phyloP scores from a whole-genome alignment of 2,329 filamentous ascomycete species.

The Penicillium janthinellum region DNA sequence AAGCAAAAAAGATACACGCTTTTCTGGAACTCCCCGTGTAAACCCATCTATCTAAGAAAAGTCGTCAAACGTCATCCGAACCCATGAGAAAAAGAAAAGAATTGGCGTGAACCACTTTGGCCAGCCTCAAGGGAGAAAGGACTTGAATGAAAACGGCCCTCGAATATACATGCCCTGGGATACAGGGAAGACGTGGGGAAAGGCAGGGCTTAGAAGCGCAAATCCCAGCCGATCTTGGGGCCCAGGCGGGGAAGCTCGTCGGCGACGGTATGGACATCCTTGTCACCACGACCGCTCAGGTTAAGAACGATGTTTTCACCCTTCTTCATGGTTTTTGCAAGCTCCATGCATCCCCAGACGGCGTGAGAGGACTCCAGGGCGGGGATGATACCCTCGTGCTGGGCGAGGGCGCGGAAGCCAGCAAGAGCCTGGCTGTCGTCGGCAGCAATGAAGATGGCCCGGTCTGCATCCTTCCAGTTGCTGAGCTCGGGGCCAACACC shows the following conservation, averaged over 20 bases:
- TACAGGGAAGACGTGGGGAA: too few relatives aligned
- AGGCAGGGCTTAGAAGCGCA: constrained; percentile 52
- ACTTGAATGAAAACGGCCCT: background rate
- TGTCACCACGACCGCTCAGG: constrained; percentile 89
- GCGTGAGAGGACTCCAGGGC: constrained; percentile 93
- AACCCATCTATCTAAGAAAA: constrained; percentile 4
- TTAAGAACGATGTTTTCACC: constrained; percentile 92
- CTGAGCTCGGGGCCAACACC: constrained; percentile 92
- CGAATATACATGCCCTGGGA: background rate
- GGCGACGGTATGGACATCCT: constrained; percentile 97
- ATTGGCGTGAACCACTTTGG: background rate
- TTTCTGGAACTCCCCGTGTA: constrained; percentile 11
- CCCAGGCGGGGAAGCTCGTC: constrained; percentile 88
- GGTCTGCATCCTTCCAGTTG: constrained; percentile 85
- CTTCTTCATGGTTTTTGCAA: constrained; percentile 90
- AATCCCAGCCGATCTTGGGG: constrained; percentile 77
- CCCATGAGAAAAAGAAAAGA: background rate
- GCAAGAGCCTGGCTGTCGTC: constrained; percentile 88
- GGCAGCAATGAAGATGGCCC: constrained; percentile 86
- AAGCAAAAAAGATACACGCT: constrained; percentile 4
- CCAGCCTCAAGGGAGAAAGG: background rate
- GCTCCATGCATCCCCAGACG: constrained; percentile 81
- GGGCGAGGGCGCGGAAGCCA: constrained; percentile 80
- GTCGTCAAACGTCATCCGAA: background rate
- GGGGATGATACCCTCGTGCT: constrained; percentile 95